Conservation (phyloP, 2,329 filamentous ascomycete species). For the Neofusicoccum sp. region DNA sequence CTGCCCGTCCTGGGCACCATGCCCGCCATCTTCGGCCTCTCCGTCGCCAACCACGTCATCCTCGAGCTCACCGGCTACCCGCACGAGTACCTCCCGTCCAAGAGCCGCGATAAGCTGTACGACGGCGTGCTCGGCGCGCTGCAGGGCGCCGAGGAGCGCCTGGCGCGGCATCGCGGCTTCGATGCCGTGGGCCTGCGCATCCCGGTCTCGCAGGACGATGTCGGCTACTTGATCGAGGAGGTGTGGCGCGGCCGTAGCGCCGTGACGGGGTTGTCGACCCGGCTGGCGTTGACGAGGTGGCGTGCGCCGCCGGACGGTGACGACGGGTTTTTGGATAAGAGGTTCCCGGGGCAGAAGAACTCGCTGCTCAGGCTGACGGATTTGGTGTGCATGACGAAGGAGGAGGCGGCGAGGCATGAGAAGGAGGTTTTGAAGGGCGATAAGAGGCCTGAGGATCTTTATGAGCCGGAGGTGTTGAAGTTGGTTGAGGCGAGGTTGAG, state of each 20-base stretch:
- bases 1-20: conserved; percentile 94
- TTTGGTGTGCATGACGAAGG: conserved; percentile 89
- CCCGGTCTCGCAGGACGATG: conserved; percentile 76
- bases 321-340: conserved; percentile 64
- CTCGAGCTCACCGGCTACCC: conserved; percentile 81
- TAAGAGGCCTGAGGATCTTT: conserved; percentile 71
- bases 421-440: conserved; percentile 73
- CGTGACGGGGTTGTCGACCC: conserved; percentile 78
- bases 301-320: conserved; percentile 55
- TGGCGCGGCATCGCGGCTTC: conserved; percentile 60
- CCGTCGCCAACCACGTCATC: conserved; percentile 90
- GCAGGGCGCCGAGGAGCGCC: conserved; percentile 77
- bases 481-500: conserved; percentile 67
- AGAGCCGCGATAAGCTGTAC: conserved; percentile 88
- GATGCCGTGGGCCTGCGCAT: conserved; percentile 73
- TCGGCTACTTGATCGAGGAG: conserved; percentile 88
- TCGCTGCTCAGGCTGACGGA: conserved; percentile 70
- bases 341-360: conserved; percentile 73
- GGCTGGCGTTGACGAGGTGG: conserved; percentile 83
- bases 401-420: conserved; percentile 81
- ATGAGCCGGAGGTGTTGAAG: conserved; percentile 67
- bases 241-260: conserved; percentile 82
- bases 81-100: conserved; percentile 77
- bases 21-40: conserved; percentile 94
- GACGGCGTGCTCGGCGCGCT: conserved; percentile 77